Base-by-base conservation (phyloP, 768 basidiomycete species). In the Cytidiella melzeri region DNA sequence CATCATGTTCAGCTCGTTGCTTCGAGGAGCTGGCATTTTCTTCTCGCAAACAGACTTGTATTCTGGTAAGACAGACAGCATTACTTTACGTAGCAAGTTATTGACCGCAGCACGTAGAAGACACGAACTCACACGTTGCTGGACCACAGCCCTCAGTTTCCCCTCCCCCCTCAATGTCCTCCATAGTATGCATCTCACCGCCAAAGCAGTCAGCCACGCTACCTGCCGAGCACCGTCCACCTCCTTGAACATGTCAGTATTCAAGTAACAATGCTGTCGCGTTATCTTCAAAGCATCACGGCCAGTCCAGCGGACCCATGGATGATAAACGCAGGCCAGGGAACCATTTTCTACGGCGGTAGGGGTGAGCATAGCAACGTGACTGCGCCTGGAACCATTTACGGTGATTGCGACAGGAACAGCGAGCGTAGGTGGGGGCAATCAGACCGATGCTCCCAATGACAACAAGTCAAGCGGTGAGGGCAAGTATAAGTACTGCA, bases 111-210 rank as follows among this genome's bases (percentile, higher is more conserved):
- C 15, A 23, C 45, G 30, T 12, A 12, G 30, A 9, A 12, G 27
- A 26, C 26, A 24, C 19, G 45, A n/a, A 23, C 26, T 23, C 25
- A 20, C n/a, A 28, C 24, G 3, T 11, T 15, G 15, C 36, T 15
- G 45, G n/a, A 15, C 18, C n/a, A 26, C 27, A 55, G 59, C 15
- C 42, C 55, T 24, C 51, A 59, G 37, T 53, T 47, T 7, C 52
- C 56, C 11, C 56, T 50, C 13, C n/a, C n/a, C n/a, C 41, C 43
- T 25, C 45, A 53, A 7, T 43, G 39, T 6, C 38, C 47, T 10
- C 37, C 47, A 5, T 45, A 49, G 26, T 34, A 55, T 3, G 51
- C 55, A 1, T 53, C 59, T 2, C 28, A 54, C 7, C 45, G 46
- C 18, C 50, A 46, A 23, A 43, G 7, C 15, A 39, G 46, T 38